Conservation (phyloP, 1,139 yeast genomes). For the Suhomyces maxii region DNA sequence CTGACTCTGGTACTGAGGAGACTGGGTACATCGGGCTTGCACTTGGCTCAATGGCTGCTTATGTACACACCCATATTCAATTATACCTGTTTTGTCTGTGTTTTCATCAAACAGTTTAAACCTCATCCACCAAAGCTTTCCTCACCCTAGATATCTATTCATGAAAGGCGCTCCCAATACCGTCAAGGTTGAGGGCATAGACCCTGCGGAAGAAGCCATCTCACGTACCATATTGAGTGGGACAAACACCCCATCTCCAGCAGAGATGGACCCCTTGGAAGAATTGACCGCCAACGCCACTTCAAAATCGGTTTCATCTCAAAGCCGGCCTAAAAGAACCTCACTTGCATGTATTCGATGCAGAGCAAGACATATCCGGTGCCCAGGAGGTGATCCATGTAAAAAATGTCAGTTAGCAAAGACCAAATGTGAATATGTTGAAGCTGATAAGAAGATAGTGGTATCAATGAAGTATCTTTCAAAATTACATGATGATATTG, state of each 20-base stretch:
- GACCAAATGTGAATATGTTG: constrained; percentile 70
- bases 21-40: no score
- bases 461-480: constrained; percentile 74
- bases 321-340: constrained; percentile 27
- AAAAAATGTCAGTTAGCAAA: constrained; percentile 60
- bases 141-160: no score
- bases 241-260: not conserved
- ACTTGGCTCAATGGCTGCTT: no score
- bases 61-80: no score
- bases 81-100: no score
- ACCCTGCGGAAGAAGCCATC: constrained; percentile 1
- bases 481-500: constrained; percentile 66
- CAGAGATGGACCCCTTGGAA: not conserved
- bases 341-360: constrained; percentile 65
- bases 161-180: not conserved
- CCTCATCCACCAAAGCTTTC: no score
- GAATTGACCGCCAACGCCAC: not conserved
- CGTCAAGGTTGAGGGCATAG: constrained; percentile 1
- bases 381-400: constrained; percentile 84
- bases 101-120: no score
- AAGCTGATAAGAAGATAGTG: constrained; percentile 75
- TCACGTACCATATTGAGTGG: not conserved
- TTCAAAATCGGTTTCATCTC: not conserved
- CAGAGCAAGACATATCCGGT: constrained; percentile 71
- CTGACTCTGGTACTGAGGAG: no score